Conservation (phyloP, 2,329 filamentous ascomycete species). For the Lasiodiplodia gonubiensis region DNA sequence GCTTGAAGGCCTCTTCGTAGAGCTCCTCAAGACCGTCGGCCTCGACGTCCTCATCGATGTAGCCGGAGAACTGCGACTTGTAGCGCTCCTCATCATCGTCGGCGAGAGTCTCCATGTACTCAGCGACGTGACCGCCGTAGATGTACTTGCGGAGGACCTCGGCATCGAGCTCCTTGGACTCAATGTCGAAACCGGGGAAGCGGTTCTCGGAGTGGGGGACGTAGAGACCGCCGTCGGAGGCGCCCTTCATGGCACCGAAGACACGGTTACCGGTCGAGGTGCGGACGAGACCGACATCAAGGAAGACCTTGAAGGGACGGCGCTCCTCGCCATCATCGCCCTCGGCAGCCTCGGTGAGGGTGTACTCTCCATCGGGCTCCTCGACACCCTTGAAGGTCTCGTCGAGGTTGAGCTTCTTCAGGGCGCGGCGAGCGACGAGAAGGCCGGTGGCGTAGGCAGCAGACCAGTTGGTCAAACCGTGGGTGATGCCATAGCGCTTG, state of each 20-base stretch:
- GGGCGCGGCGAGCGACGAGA: slow-evolving; percentile 92
- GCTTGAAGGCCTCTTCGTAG: slow-evolving; percentile 92
- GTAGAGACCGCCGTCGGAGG: slow-evolving; percentile 95
- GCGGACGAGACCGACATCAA: slow-evolving; percentile 95
- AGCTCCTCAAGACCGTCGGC: slow-evolving; percentile 96
- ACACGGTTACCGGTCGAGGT: slow-evolving; percentile 98
- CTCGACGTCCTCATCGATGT: slow-evolving; percentile 96
- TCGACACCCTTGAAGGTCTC: slow-evolving; percentile 94
- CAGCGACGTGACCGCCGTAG: slow-evolving; percentile 95
- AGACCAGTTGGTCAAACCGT: slow-evolving; percentile 99
- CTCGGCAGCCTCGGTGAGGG: slow-evolving; percentile 92
- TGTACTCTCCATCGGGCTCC: slow-evolving; percentile 96
- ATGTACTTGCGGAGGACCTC: slow-evolving; percentile 99
- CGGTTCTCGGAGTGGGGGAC: slow-evolving; percentile 99
- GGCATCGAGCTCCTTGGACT: slow-evolving; percentile 96
- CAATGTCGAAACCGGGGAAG: slow-evolving; percentile 98
- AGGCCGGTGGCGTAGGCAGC: slow-evolving; percentile 97
- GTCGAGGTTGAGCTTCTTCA: slow-evolving; percentile 96
- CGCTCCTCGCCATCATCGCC: slow-evolving; percentile 88
- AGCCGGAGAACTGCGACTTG: slow-evolving; percentile 97
- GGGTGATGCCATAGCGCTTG: slow-evolving; percentile 93
- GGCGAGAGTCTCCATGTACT: slow-evolving; percentile 99
- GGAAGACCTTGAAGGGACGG: slow-evolving; percentile 98
- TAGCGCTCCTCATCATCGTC: slow-evolving; percentile 99
- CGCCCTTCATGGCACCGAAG: slow-evolving; percentile 99